A percentile compares a stretch with the other conserved stretches of the same genome.
phyloP scores from a whole-genome alignment of 1,284 basidiomycete genomes.

The Tilletia indica region DNA sequence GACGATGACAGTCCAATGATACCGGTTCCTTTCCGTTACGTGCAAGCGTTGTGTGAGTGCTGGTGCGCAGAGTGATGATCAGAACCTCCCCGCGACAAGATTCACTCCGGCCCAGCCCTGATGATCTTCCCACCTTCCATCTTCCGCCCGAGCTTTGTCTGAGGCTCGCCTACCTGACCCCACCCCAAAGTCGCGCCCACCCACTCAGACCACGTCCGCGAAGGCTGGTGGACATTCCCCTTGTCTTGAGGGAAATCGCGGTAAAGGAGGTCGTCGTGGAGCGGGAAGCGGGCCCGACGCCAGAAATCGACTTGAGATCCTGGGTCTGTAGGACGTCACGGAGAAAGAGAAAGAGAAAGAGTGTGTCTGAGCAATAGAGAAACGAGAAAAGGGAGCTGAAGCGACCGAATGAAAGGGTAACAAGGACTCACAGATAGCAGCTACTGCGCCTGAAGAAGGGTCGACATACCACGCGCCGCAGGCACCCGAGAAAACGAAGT shows the following conservation, averaged over 20 bases:
- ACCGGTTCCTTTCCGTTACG: too few relatives aligned
- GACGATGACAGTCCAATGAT: too few relatives aligned
- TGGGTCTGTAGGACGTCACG: neutral
- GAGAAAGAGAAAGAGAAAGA: neutral
- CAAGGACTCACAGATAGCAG: neutral
- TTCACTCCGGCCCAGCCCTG: neutral
- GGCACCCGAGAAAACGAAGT: slow-evolving; percentile 30
- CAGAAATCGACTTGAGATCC: slow-evolving; percentile 12
- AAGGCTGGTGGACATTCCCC: slow-evolving; percentile 6
- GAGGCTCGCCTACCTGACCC: neutral
- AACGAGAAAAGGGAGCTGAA: neutral
- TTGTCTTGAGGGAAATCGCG: neutral
- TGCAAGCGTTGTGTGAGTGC: too few relatives aligned
- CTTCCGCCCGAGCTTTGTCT: neutral
- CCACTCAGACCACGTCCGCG: slow-evolving; percentile 16
- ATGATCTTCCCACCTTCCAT: slow-evolving; percentile 6
- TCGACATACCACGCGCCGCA: slow-evolving; percentile 36
- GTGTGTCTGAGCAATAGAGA: neutral
- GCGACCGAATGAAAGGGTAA: neutral
- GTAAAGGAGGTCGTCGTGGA: slow-evolving; percentile 11
- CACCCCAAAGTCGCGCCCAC: neutral
- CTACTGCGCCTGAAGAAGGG: neutral
- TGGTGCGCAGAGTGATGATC: too few relatives aligned
- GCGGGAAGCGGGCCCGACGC: slow-evolving; percentile 13
- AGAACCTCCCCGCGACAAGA: too few relatives aligned